Percentiles rank a stretch among this genome's conserved stretches.
Conservation (phyloP, 2,329 filamentous ascomycete species). For the Pseudopithomyces chartarum region DNA sequence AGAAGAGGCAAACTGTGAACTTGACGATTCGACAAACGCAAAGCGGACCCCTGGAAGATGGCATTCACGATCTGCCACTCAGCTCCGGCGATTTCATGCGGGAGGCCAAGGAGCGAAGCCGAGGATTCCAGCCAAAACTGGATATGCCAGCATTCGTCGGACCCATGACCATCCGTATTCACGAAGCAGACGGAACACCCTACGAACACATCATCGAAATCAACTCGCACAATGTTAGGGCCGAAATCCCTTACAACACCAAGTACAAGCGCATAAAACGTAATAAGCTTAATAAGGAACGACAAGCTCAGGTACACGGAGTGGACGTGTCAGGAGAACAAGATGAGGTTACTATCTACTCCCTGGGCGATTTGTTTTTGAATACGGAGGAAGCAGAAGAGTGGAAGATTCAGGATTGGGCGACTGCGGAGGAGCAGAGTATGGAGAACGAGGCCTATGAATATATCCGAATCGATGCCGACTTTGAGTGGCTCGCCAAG, state of each 20-base stretch:
- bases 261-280: constrained; percentile 98
- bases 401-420: constrained; percentile 90
- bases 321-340: constrained; percentile 69
- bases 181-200: constrained; percentile 96
- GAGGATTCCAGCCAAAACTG: constrained; percentile 70
- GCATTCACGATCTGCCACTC: constrained; percentile 50
- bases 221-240: constrained; percentile 80
- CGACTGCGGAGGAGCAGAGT: constrained; percentile 80
- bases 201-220: constrained; percentile 99
- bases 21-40: constrained; percentile 77
- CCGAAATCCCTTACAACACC: constrained; percentile 97
- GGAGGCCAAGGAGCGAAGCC: constrained; percentile 78
- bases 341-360: constrained; percentile 86
- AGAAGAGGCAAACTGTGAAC: constrained; percentile 94
- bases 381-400: constrained; percentile 78
- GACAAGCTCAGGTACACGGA: constrained; percentile 66
- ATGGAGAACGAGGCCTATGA: constrained; percentile 98
- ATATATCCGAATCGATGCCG: constrained; percentile 97
- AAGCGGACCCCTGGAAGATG: constrained; percentile 36
- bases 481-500: constrained; percentile 96
- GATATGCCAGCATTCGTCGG: constrained; percentile 86
- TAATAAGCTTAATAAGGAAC: constrained; percentile 80
- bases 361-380: constrained; percentile 87
- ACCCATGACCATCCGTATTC: constrained; percentile 96
- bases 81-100: constrained; percentile 79